These are phyloP conservation scores for Colletotrichum siamense DNA, from an alignment of 2,329 filamentous ascomycete genomes.

Conservation along the genomic window DNA sequence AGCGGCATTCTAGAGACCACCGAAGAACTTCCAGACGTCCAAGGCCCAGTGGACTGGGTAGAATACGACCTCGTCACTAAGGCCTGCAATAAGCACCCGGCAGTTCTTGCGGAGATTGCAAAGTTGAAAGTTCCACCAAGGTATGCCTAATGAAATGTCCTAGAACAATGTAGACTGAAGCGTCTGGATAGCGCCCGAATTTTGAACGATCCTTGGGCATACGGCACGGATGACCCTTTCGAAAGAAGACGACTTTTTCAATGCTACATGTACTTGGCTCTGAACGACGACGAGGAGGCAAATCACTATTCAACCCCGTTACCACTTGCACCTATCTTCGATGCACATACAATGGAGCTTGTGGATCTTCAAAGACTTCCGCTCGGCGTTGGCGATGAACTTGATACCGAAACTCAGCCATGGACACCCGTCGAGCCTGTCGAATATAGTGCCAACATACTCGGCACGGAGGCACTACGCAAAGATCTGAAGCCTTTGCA, in stretches of 20 bases:
- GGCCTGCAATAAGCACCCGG: constrained; percentile 45
- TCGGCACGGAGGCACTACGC: constrained; percentile 53
- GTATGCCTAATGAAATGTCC: constrained; percentile 38
- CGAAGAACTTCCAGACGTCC: not conserved
- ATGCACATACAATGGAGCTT: constrained; percentile 65
- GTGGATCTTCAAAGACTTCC: constrained; percentile 73
- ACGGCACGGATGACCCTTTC: not conserved
- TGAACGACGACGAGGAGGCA: constrained; percentile 62
- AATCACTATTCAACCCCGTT: constrained; percentile 71
- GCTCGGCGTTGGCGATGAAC: constrained; percentile 66
- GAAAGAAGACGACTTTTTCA: not conserved
- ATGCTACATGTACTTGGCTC: constrained; percentile 47
- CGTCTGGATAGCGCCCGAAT: not conserved
- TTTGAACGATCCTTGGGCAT: constrained; percentile 40
- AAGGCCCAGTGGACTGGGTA: not conserved
- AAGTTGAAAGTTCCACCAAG: not conserved
- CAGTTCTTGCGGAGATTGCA: not conserved
- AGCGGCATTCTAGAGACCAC: not conserved
- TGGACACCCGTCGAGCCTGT: constrained; percentile 62
- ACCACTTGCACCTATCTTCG: constrained; percentile 69
- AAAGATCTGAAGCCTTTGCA: constrained; percentile 36
- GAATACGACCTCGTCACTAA: constrained; percentile 65
- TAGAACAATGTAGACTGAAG: not conserved
- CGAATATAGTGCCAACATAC: constrained; percentile 65
- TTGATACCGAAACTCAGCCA: constrained; percentile 52